Conservation (phyloP, 805 yeast genomes). For the Candida dajiaensis region DNA sequence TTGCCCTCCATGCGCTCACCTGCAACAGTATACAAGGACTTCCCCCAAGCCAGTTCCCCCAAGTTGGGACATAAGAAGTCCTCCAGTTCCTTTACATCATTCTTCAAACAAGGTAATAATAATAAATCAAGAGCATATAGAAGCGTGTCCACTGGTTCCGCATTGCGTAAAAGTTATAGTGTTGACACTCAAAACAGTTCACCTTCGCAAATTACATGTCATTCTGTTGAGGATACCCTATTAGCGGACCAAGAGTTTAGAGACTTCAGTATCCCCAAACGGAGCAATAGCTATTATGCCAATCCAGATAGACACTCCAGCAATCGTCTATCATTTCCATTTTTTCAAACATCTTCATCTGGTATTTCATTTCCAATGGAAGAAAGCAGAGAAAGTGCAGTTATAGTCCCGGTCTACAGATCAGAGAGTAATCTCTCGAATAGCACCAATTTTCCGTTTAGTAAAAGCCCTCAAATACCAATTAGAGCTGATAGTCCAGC, state of each 20-base stretch:
- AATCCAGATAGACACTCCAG: neutral
- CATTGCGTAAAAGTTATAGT: slow-evolving; percentile 1
- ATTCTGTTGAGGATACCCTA: slow-evolving; percentile 21
- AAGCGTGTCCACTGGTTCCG: neutral
- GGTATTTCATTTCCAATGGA: neutral
- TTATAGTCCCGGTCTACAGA: neutral
- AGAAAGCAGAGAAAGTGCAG: neutral
- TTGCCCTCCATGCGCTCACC: neutral
- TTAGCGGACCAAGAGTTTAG: slow-evolving; percentile 19
- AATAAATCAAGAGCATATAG: neutral
- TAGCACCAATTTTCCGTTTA: too few species aligned
- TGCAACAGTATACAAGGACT: neutral
- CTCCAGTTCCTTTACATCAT: neutral
- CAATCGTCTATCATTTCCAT: neutral
- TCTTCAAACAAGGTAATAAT: neutral
- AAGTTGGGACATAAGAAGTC: neutral
- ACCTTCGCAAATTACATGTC: slow-evolving; percentile 16
- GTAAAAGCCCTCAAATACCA: neutral
- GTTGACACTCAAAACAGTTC: neutral
- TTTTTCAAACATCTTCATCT: neutral
- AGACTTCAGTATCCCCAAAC: slow-evolving; percentile 11
- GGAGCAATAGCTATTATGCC: slow-evolving; percentile 5
- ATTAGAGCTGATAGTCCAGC: neutral
- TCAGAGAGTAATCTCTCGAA: neutral
- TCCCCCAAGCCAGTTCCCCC: neutral